These are phyloP conservation scores for Leptosphaerulina australis DNA, from an alignment of 2,329 filamentous ascomycete species.

Conservation along the genomic window DNA sequence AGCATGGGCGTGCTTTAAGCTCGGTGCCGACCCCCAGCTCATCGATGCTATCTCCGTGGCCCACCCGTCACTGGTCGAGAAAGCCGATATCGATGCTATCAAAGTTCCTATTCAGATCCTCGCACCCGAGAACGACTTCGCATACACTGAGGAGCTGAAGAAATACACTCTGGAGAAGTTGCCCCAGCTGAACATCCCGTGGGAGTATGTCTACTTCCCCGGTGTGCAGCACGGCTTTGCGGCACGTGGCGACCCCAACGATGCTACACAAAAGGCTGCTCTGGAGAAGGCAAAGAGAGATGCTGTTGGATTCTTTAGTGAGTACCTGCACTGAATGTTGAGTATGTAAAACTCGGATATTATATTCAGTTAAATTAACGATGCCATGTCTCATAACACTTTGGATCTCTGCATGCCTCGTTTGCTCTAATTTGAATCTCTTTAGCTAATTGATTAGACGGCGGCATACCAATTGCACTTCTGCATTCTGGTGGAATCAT, in stretches of 20 bases:
- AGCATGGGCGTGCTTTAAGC: slow-evolving; percentile 45
- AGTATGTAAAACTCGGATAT: background rate
- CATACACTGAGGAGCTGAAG: slow-evolving; percentile 42
- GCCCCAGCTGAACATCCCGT: slow-evolving; percentile 38
- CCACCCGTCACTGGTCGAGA: slow-evolving; percentile 40
- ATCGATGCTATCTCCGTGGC: slow-evolving; percentile 40
- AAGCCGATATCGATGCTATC: slow-evolving; percentile 38
- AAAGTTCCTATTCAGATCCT: slow-evolving; percentile 43
- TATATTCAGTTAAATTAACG: background rate
- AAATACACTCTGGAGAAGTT: slow-evolving; percentile 35
- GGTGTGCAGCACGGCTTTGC: slow-evolving; percentile 44
- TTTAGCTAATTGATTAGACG: too few relatives aligned
- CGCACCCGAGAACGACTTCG: slow-evolving; percentile 36
- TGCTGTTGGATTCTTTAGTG: slow-evolving; percentile 39
- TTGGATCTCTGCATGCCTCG: too few relatives aligned
- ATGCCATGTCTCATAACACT: background rate
- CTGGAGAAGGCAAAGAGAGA: slow-evolving; percentile 45
- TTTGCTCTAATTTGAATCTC: too few relatives aligned
- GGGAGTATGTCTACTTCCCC: slow-evolving; percentile 45
- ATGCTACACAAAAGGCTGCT: slow-evolving; percentile 37
- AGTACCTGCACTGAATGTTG: slow-evolving; percentile 39
- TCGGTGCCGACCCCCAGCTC: slow-evolving; percentile 40
- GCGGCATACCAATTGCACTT: too few relatives aligned
- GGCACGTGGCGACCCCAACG: slow-evolving; percentile 33
- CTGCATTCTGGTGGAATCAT: too few relatives aligned